These are phyloP conservation scores for Fragilariopsis cylindrus DNA, from an alignment of 108 stramenopile species.

Conservation along the genomic window DNA sequence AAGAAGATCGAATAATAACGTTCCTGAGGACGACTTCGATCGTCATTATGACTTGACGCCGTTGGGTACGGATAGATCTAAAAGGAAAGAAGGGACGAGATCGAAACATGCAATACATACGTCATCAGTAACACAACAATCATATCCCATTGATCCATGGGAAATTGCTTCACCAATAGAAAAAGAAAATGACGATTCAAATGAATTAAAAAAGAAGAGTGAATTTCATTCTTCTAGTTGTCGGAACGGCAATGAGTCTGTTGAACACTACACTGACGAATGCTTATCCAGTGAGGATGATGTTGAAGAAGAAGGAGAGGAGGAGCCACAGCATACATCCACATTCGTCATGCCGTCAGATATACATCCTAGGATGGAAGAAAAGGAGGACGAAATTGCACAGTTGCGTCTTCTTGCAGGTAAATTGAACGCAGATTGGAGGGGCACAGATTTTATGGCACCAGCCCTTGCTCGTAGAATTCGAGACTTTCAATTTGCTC, in stretches of 20 bases:
- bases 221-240: not conserved
- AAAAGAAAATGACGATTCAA: not conserved
- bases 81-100: conserved; percentile 1
- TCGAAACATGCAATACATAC: not conserved
- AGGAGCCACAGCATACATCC: conserved; percentile 16
- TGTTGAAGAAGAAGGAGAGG: conserved; percentile 28
- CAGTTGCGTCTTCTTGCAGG: conserved; percentile 78
- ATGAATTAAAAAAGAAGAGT: not conserved
- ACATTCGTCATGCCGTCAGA: conserved; percentile 45
- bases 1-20: not conserved
- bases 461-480: conserved; percentile 76
- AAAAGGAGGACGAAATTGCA: conserved; percentile 68
- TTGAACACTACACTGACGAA: conserved; percentile 16
- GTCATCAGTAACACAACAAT: conserved; percentile 1
- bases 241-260: conserved; percentile 24
- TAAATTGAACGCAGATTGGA: conserved; percentile 75
- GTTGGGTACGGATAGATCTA: not conserved
- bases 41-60: conserved; percentile 36
- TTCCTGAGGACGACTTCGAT: conserved; percentile 23
- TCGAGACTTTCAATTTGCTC: conserved; percentile 88
- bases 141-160: conserved; percentile 38
- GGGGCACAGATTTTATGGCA: conserved; percentile 58
- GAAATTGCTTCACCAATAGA: conserved; percentile 19
- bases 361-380: conserved; percentile 54
- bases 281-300: conserved; percentile 2